phyloP scores from a whole-genome alignment of 352 stramenopile genomes.

The Pythium diclinum region DNA sequence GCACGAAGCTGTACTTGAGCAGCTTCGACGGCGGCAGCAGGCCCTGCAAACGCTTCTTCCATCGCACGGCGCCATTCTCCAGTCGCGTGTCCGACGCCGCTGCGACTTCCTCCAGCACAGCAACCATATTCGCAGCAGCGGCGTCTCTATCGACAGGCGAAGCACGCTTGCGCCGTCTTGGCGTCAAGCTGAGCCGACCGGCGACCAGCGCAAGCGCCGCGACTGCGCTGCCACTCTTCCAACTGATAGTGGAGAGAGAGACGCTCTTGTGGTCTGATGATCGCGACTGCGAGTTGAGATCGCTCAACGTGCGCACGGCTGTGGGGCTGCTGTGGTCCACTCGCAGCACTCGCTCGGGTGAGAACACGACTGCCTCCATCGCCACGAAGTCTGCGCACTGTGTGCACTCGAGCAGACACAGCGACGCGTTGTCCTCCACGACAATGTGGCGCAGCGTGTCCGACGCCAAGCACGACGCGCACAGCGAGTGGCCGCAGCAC shows the following conservation, averaged over 20 bases:
- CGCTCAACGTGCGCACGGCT: constrained; percentile 32
- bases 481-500: constrained; percentile 62
- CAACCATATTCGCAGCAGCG: not conserved
- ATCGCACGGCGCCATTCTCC: constrained; percentile 39
- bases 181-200: constrained; percentile 28
- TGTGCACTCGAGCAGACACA: constrained; percentile 53
- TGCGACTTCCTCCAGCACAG: constrained; percentile 1
- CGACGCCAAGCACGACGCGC: constrained; percentile 51
- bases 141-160: not conserved
- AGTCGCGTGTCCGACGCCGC: not conserved
- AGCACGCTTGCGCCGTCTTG: constrained; percentile 4
- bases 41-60: constrained; percentile 47
- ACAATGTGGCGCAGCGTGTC: constrained; percentile 40
- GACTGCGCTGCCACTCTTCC: constrained; percentile 43
- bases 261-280: not conserved
- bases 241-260: constrained; percentile 12
- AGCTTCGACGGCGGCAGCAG: constrained; percentile 56
- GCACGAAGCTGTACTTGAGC: constrained; percentile 59
- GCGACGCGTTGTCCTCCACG: constrained; percentile 14
- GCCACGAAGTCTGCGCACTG: constrained; percentile 50
- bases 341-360: constrained; percentile 45
- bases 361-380: constrained; percentile 57
- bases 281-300: constrained; percentile 20
- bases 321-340: constrained; percentile 28
- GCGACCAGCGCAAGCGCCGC: constrained; percentile 42